Evolutionary conservation across 495 filamentous ascomycete genomes (phyloP).

Genomic region (Glarea lozoyensis): DNA sequence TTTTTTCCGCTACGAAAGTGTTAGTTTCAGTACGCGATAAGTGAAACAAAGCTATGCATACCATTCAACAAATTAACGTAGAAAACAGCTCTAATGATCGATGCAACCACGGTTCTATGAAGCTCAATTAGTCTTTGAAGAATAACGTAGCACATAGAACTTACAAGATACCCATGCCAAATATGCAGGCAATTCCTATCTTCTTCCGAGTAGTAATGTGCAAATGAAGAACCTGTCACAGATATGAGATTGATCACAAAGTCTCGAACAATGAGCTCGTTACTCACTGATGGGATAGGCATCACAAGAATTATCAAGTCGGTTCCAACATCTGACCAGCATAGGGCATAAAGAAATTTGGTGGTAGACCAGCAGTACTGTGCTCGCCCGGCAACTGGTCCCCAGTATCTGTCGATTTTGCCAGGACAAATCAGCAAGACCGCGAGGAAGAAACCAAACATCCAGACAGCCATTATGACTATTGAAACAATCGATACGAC

Average conservation of each 20-base stretch:
- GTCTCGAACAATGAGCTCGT: not conserved
- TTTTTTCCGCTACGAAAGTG: not conserved
- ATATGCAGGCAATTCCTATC: not conserved
- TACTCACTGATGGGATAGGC: not conserved
- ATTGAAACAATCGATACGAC: not conserved
- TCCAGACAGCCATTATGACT: not conserved
- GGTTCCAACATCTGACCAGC: not conserved
- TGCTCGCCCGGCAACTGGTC: not conserved
- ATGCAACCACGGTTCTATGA: not conserved
- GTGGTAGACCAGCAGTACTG: not conserved
- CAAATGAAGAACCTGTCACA: not conserved
- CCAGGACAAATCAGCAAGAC: not conserved
- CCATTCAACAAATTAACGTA: not conserved
- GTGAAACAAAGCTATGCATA: not conserved
- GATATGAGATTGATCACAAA: too few species aligned
- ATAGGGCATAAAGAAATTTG: not conserved
- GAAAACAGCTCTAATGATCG: not conserved
- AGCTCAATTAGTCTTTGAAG: not conserved
- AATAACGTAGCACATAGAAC: not conserved
- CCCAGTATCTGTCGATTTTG: not conserved
- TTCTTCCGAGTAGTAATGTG: not conserved
- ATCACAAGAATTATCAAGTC: not conserved
- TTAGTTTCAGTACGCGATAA: not conserved
- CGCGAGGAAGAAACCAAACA: not conserved
- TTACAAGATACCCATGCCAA: not conserved